Evolutionary conservation across 1,284 basidiomycete species (phyloP).

Genomic region (Pascua guehoae): DNA sequence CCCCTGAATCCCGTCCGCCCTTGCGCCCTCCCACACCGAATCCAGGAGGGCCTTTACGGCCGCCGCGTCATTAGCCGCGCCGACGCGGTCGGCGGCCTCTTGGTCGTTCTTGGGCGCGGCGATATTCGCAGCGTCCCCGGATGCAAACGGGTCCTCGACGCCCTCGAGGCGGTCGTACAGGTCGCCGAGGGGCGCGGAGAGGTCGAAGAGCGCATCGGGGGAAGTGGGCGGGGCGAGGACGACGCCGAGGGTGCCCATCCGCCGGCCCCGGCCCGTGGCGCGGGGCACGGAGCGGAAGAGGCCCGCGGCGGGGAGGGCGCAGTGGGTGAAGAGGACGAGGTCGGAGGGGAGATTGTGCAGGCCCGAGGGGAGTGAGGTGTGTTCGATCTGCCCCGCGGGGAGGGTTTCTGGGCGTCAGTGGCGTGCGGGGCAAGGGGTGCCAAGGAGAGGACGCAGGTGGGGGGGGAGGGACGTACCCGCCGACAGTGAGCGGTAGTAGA

Average conservation of each 20-base stretch:
- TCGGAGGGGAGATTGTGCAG: constrained; percentile 35
- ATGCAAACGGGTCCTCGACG: constrained; percentile 15
- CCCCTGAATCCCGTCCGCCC: constrained; percentile 3
- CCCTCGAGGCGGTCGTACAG: constrained; percentile 34
- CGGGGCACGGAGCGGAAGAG: constrained; percentile 31
- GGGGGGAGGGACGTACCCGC: constrained; percentile 21
- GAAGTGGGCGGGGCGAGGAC: constrained; percentile 24
- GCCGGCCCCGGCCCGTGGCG: constrained; percentile 29
- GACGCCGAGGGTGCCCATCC: constrained; percentile 43
- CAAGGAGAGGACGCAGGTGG: background rate
- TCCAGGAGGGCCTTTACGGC: constrained; percentile 15
- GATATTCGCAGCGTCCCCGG: background rate
- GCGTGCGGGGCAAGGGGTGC: background rate
- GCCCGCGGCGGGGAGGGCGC: constrained; percentile 26
- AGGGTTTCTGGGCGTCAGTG: constrained; percentile 14
- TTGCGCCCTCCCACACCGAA: constrained; percentile 13
- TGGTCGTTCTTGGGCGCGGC: too few species aligned
- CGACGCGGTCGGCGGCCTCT: too few species aligned
- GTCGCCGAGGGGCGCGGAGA: constrained; percentile 20
- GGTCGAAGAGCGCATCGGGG: constrained; percentile 24
- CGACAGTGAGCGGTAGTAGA: constrained; percentile 31
- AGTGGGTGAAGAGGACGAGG: constrained; percentile 32
- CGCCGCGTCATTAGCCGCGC: background rate
- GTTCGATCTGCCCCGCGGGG: constrained; percentile 32
- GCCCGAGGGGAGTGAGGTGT: constrained; percentile 38